These are phyloP conservation scores for Hygrocybe coccinea DNA, from an alignment of 768 basidiomycete species.

Conservation along the genomic window DNA sequence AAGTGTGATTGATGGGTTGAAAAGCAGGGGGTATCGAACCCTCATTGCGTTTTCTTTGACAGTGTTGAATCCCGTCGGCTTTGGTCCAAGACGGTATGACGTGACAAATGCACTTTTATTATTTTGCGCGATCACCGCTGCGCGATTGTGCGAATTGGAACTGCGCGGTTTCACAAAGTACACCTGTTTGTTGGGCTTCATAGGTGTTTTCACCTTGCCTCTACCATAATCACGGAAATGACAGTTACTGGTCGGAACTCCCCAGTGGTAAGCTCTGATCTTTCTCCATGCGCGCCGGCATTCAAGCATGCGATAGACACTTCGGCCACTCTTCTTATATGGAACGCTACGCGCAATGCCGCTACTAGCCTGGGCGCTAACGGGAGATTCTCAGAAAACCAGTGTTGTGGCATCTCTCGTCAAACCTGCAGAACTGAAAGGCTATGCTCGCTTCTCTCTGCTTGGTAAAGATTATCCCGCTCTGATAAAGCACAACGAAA, in stretches of 20 bases:
- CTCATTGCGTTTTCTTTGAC: too few species aligned
- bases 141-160: too few species aligned
- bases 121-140: too few species aligned
- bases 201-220: too few species aligned
- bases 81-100: too few species aligned
- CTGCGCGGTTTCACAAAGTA: too few species aligned
- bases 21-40: too few species aligned
- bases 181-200: too few species aligned
- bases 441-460: constrained; percentile 12
- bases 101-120: too few species aligned
- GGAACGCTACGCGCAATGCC: constrained; percentile 18
- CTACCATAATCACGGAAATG: constrained; percentile 5
- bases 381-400: constrained; percentile 16
- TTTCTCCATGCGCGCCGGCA: constrained; percentile 3
- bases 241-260: constrained; percentile 7
- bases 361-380: constrained; percentile 19
- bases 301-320: constrained; percentile 10
- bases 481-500: constrained; percentile 10
- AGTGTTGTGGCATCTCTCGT: constrained; percentile 12
- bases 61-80: too few species aligned
- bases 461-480: constrained; percentile 15
- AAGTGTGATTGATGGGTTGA: too few species aligned
- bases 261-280: constrained; percentile 6
- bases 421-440: constrained; percentile 10
- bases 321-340: constrained; percentile 14